These are phyloP conservation scores for Sordaria brevicollis DNA, from an alignment of 495 filamentous ascomycete genomes.

Conservation along the genomic window DNA sequence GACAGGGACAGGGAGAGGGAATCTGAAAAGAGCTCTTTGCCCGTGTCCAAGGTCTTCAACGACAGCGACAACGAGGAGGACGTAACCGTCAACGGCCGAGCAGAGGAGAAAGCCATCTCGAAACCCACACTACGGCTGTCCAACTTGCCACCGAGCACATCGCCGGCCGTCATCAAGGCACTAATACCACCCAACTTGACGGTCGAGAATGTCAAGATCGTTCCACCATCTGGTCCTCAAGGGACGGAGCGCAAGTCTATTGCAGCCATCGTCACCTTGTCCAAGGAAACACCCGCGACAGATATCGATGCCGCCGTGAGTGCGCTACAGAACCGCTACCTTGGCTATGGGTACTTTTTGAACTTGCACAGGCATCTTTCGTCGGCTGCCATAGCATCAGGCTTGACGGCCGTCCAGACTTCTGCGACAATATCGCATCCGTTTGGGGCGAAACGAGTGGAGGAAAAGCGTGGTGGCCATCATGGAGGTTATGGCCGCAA, in stretches of 20 bases:
- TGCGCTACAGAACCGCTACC: constrained; percentile 70
- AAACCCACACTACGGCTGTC: constrained; percentile 79
- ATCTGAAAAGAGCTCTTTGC: constrained; percentile 8
- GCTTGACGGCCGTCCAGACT: constrained; percentile 40
- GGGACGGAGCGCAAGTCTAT: constrained; percentile 64
- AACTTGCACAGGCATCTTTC: constrained; percentile 74
- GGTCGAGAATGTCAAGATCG: constrained; percentile 68
- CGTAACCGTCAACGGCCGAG: constrained; percentile 23
- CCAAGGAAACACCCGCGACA: constrained; percentile 71
- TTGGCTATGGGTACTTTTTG: constrained; percentile 81
- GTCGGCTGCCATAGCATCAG: constrained; percentile 58
- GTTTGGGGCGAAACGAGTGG: constrained; percentile 74
- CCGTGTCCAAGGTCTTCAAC: constrained; percentile 31
- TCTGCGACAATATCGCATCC: constrained; percentile 51
- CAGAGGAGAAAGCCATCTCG: constrained; percentile 63
- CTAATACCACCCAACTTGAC: constrained; percentile 57
- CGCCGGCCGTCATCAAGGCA: constrained; percentile 61
- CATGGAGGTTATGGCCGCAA: constrained; percentile 54
- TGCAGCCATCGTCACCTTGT: constrained; percentile 75
- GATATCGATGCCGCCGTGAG: constrained; percentile 79
- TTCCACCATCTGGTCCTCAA: constrained; percentile 33
- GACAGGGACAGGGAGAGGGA: constrained; percentile 3
- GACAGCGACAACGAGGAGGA: constrained; percentile 36
- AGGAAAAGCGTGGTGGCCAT: constrained; percentile 35
- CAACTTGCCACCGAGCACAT: constrained; percentile 52